Evolutionary conservation across 2,329 filamentous ascomycete species (phyloP).

Genomic region (Xylaria sp.): DNA sequence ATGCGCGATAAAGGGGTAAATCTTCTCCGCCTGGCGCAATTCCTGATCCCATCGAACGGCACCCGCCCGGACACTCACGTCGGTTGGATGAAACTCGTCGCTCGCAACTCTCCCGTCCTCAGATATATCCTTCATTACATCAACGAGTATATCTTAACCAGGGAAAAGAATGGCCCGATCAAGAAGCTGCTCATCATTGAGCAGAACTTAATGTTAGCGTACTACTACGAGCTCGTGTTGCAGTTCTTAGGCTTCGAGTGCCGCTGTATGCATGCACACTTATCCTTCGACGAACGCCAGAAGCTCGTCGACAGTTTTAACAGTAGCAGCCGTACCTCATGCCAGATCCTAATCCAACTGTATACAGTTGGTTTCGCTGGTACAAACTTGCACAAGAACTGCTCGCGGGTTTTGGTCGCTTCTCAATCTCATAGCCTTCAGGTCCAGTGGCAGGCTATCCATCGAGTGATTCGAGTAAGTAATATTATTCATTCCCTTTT

Average conservation of each 20-base stretch:
- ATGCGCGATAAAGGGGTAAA: constrained; percentile 41
- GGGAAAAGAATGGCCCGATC: constrained; percentile 33
- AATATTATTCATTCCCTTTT: background rate
- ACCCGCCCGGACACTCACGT: constrained; percentile 37
- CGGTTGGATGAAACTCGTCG: constrained; percentile 40
- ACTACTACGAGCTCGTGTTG: constrained; percentile 46
- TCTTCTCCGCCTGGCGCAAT: constrained; percentile 39
- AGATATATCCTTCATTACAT: constrained; percentile 44
- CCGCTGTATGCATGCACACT: constrained; percentile 41
- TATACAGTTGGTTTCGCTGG: constrained; percentile 46
- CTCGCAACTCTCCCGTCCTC: constrained; percentile 43
- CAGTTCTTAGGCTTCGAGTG: constrained; percentile 46
- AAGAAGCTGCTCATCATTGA: constrained; percentile 47
- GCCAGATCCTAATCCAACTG: constrained; percentile 47
- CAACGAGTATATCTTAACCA: constrained; percentile 39
- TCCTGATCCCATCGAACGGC: constrained; percentile 33
- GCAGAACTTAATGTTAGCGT: constrained; percentile 42
- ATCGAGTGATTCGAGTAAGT: constrained; percentile 47
- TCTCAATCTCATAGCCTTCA: constrained; percentile 43
- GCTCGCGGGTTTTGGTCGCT: constrained; percentile 44
- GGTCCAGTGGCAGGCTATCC: constrained; percentile 44
- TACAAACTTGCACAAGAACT: constrained; percentile 45
- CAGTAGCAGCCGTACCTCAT: constrained; percentile 30
- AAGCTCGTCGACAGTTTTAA: constrained; percentile 45
- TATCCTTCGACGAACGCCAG: constrained; percentile 39